Conservation (phyloP, 768 basidiomycete genomes). For the Boletus reticulatus region DNA sequence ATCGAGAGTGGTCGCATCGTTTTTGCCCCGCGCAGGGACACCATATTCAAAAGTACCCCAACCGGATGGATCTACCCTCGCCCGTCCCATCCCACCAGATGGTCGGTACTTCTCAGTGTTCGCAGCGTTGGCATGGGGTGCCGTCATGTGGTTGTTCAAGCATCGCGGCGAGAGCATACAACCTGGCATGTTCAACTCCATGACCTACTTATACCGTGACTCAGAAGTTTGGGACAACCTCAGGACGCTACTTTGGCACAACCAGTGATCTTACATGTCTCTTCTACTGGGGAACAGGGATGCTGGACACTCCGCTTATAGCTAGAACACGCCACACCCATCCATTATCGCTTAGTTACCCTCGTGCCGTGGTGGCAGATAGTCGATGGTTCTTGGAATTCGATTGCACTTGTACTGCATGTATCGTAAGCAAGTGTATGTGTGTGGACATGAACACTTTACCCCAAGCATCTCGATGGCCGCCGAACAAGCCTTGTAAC, state of each 20-base stretch:
- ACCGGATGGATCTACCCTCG: slow-evolving; percentile 39
- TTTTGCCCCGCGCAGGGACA: slow-evolving; percentile 74
- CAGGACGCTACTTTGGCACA: slow-evolving; percentile 88
- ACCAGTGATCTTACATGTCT: slow-evolving; percentile 45
- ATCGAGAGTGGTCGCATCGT: slow-evolving; percentile 87
- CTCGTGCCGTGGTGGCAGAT: slow-evolving; percentile 31
- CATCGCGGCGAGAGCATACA: slow-evolving; percentile 88
- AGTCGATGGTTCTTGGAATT: slow-evolving; percentile 50
- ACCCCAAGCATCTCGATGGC: slow-evolving; percentile 72
- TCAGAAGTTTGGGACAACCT: slow-evolving; percentile 84
- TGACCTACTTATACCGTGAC: slow-evolving; percentile 94
- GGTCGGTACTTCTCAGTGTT: slow-evolving; percentile 82
- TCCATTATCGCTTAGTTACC: slow-evolving; percentile 19
- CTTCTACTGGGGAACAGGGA: neutral
- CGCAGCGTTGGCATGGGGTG: slow-evolving; percentile 89
- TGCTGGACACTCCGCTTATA: neutral
- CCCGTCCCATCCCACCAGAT: slow-evolving; percentile 80
- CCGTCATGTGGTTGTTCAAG: slow-evolving; percentile 95
- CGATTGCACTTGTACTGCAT: slow-evolving; percentile 62
- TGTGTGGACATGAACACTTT: slow-evolving; percentile 19
- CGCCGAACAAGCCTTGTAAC: slow-evolving; percentile 58
- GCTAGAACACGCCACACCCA: slow-evolving; percentile 5
- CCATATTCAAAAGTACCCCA: slow-evolving; percentile 49
- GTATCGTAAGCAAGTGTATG: slow-evolving; percentile 5
- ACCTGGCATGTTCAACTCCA: slow-evolving; percentile 94